These are phyloP conservation scores for Blastocystis hominis DNA, from an alignment of 352 stramenopile genomes.

Conservation along the genomic window DNA sequence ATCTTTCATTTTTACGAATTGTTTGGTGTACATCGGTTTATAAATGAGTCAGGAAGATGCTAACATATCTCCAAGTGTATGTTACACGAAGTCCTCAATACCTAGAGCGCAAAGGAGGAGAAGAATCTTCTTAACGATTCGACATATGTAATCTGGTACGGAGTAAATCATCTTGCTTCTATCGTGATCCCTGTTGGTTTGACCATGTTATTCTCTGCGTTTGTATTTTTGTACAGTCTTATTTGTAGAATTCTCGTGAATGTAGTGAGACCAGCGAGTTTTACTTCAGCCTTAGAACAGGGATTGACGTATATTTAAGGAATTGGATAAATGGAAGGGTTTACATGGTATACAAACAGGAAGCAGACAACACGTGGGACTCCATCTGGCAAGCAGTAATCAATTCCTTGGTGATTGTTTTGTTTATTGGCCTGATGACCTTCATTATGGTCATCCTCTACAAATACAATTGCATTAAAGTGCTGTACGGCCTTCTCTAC, in stretches of 20 bases:
- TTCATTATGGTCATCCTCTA: slow-evolving; percentile 74
- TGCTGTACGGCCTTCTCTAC: slow-evolving; percentile 46
- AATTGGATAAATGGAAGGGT: slow-evolving; percentile 60
- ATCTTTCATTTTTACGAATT: not conserved
- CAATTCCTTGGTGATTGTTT: slow-evolving; percentile 72
- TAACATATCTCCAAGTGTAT: not conserved
- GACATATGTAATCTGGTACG: slow-evolving; percentile 44
- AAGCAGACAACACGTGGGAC: slow-evolving; percentile 62
- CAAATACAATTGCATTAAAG: slow-evolving; percentile 72
- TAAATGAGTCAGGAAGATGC: not conserved
- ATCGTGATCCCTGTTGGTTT: slow-evolving; percentile 65
- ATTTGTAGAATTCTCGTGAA: slow-evolving; percentile 64
- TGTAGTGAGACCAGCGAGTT: slow-evolving; percentile 64
- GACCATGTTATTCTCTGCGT: slow-evolving; percentile 70
- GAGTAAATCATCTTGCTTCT: slow-evolving; percentile 27
- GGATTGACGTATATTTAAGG: slow-evolving; percentile 24
- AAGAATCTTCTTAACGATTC: slow-evolving; percentile 15
- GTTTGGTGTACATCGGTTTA: too few species aligned
- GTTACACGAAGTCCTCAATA: not conserved
- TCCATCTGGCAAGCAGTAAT: slow-evolving; percentile 65
- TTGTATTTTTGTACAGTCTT: not conserved
- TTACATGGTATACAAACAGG: slow-evolving; percentile 74
- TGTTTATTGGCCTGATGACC: slow-evolving; percentile 70
- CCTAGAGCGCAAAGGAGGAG: not conserved
- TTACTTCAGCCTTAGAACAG: slow-evolving; percentile 68